Evolutionary conservation across 345 rosid species (phyloP), one percentile per base, ranked within the genome.

Genomic region (Aegle marmelos): DNA sequence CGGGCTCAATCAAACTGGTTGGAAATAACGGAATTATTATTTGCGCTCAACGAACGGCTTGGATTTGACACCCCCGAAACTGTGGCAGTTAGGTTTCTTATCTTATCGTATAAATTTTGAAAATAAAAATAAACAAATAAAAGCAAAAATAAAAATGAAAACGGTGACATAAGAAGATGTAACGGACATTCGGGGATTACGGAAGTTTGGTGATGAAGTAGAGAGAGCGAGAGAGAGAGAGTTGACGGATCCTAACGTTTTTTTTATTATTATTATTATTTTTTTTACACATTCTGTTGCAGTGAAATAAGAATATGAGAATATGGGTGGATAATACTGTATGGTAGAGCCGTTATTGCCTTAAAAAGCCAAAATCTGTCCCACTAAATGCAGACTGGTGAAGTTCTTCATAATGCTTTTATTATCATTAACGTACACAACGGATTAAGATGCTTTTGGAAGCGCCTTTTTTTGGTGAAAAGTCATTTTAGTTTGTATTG

Each of bases 161-260:
- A 28, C 27, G 50, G 60, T 64, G 70, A 63, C 70, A 24, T 22
- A 22, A 36, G 58, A 41, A 57, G 57, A 10, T 9, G 79, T 76
- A 76, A 76, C 73, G 74, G 79, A 24, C 71, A 37, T 19, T 48
- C 82, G 78, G 21, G 30, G 53, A 71, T 65, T 72, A 13, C 76
- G 78, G 79, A 66, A 79, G 60, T 62, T 45, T 1, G 77, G 60
- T 9, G 31, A 39, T 2, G 37, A 39, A 25, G 25, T 33, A 22
- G 28, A 36, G 53, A 11, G 60, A 31, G 53, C 6, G 60, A 31
- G 33, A 33, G 34, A 33, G 34, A 53, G 19, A 57, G 53, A 4
- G 25, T 17, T 31, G 74, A 70, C 74, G 41, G 41, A 64, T 31
- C 45, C n/a, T 64, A 75, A 75, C 70, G 78, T 70, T 39, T 9